A percentile compares a stretch with the other conserved stretches of the same genome.
phyloP scores from a whole-genome alignment of 2,329 filamentous ascomycete species.

The Thermothelomyces thermophilus region DNA sequence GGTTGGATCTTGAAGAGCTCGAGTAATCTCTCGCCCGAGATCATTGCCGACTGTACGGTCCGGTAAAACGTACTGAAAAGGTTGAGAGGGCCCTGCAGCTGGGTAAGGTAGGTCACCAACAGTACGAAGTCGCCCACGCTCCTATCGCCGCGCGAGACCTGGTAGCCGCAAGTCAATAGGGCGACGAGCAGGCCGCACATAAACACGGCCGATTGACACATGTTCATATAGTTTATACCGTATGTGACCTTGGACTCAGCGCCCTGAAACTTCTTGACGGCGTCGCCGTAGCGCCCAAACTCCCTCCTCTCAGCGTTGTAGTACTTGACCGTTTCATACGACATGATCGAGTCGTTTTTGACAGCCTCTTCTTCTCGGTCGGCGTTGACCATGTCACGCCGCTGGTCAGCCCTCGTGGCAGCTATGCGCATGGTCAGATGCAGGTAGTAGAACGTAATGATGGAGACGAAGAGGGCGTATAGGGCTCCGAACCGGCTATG shows the following conservation, averaged over 20 bases:
- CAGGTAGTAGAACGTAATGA: constrained; percentile 93
- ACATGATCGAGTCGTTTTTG: constrained; percentile 97
- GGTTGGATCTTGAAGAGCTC: constrained; percentile 96
- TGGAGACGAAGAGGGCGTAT: constrained; percentile 80
- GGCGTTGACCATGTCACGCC: constrained; percentile 89
- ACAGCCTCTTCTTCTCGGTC: constrained; percentile 93
- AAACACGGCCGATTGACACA: constrained; percentile 73
- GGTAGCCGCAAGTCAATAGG: constrained; percentile 68
- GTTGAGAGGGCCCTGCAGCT: constrained; percentile 74
- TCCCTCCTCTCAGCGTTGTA: constrained; percentile 81
- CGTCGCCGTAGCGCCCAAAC: constrained; percentile 63
- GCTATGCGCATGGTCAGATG: constrained; percentile 96
- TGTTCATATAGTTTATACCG: constrained; percentile 73
- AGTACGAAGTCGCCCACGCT: constrained; percentile 65
- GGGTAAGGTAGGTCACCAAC: constrained; percentile 69
- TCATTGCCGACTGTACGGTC: constrained; percentile 93
- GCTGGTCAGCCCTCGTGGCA: constrained; percentile 82
- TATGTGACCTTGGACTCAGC: constrained; percentile 72
- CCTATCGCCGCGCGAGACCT: constrained; percentile 61
- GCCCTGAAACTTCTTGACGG: constrained; percentile 63
- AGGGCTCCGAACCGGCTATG: constrained; percentile 73
- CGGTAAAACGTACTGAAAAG: constrained; percentile 94
- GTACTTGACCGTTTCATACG: constrained; percentile 94
- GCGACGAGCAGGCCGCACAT: constrained; percentile 67
- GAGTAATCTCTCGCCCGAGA: constrained; percentile 89